phyloP scores from a whole-genome alignment of 352 stramenopile species.

The Peronospora destructor region DNA sequence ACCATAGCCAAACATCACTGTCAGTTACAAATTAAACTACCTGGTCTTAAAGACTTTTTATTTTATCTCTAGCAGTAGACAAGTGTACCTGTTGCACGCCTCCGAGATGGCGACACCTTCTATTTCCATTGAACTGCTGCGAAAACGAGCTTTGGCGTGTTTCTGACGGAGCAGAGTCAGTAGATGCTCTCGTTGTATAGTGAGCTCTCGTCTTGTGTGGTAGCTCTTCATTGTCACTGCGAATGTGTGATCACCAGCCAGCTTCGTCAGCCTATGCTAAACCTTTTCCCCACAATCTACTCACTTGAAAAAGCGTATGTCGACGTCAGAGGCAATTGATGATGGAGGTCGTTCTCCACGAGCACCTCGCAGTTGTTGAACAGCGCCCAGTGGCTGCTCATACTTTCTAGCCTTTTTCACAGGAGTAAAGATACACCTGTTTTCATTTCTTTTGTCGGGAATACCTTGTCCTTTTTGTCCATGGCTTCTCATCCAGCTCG shows the following conservation, averaged over 20 bases:
- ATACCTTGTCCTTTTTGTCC: constrained; percentile 2
- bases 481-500: constrained; percentile 4
- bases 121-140: constrained; percentile 1
- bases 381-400: constrained; percentile 1
- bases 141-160: background rate
- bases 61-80: no score
- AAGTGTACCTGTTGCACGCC: constrained; percentile 10
- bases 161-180: constrained; percentile 1
- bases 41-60: no score
- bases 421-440: constrained; percentile 49
- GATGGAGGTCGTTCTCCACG: constrained; percentile 11
- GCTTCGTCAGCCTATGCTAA: background rate
- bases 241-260: constrained; percentile 3
- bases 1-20: constrained; percentile 1
- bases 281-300: background rate
- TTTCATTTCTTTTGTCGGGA: constrained; percentile 7
- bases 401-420: constrained; percentile 40
- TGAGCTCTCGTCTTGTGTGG: constrained; percentile 13
- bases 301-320: constrained; percentile 42
- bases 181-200: background rate
- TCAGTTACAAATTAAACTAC: background rate
- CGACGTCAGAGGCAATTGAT: constrained; percentile 24
- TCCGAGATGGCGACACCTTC: background rate
- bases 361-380: constrained; percentile 1
- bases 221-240: constrained; percentile 33